Evolutionary conservation across 805 yeast species (phyloP).

Genomic region (Kazachstania psychrophila): DNA sequence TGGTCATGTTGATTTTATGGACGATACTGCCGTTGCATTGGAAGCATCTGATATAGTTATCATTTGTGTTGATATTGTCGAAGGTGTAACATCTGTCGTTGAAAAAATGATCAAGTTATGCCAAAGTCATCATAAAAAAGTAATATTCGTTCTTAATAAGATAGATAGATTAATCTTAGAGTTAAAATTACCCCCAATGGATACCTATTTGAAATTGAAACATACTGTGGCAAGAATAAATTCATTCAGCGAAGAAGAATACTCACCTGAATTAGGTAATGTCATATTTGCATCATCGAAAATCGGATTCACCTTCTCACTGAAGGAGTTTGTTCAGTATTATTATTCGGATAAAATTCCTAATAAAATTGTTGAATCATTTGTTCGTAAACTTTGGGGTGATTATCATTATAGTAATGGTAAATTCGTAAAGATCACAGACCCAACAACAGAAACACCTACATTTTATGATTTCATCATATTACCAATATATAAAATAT

Average conservation of each 20-base stretch:
- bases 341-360: slow-evolving; percentile 36
- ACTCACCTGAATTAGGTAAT: slow-evolving; percentile 55
- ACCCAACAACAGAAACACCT: slow-evolving; percentile 20
- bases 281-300: slow-evolving; percentile 67
- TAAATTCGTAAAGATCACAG: slow-evolving; percentile 34
- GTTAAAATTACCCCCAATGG: slow-evolving; percentile 61
- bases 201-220: slow-evolving; percentile 60
- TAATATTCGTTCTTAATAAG: slow-evolving; percentile 65
- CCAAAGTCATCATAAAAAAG: slow-evolving; percentile 39
- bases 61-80: slow-evolving; percentile 74
- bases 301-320: slow-evolving; percentile 54
- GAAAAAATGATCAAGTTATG: slow-evolving; percentile 46
- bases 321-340: slow-evolving; percentile 51
- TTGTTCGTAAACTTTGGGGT: slow-evolving; percentile 69
- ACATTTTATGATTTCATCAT: slow-evolving; percentile 60
- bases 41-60: slow-evolving; percentile 56
- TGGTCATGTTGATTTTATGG: slow-evolving; percentile 80
- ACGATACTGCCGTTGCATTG: slow-evolving; percentile 55
- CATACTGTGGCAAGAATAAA: slow-evolving; percentile 59
- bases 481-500: slow-evolving; percentile 72
- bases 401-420: slow-evolving; percentile 43
- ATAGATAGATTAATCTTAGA: slow-evolving; percentile 81
- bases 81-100: slow-evolving; percentile 61
- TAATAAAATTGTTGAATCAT: slow-evolving; percentile 29
- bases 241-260: slow-evolving; percentile 31